Evolutionary conservation across 805 yeast genomes (phyloP).

Genomic region (Candida ipomoeae): DNA sequence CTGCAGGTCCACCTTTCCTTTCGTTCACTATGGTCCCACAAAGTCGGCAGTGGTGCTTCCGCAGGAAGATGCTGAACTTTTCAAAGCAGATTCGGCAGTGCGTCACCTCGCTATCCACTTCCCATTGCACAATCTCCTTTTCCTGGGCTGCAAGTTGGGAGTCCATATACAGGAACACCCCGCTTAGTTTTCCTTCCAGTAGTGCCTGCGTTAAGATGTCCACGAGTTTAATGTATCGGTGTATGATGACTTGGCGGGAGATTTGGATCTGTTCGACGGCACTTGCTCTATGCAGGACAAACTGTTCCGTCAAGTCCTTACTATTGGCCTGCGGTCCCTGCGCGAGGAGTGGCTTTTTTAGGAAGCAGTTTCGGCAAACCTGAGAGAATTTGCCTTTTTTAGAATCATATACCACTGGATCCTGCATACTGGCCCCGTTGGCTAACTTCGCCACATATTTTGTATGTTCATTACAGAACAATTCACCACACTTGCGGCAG

Average conservation of each 20-base stretch:
- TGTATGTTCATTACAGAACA: constrained; percentile 67
- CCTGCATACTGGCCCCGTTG: constrained; percentile 13
- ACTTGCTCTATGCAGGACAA: constrained; percentile 36
- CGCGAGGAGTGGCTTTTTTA: constrained; percentile 48
- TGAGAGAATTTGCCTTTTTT: constrained; percentile 56
- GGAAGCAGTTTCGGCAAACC: constrained; percentile 64
- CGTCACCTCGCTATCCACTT: constrained; percentile 34
- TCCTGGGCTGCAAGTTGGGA: constrained; percentile 2
- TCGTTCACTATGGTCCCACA: constrained; percentile 87
- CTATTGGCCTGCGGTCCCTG: constrained; percentile 38
- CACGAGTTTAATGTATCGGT: constrained; percentile 50
- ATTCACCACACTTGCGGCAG: constrained; percentile 72
- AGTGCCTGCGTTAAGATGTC: constrained; percentile 18
- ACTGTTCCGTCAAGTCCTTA: constrained; percentile 45
- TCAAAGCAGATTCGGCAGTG: constrained; percentile 64
- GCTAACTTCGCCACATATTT: constrained; percentile 49
- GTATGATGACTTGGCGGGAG: constrained; percentile 52
- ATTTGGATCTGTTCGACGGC: constrained; percentile 49
- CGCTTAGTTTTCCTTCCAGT: background rate
- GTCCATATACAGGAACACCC: constrained; percentile 3
- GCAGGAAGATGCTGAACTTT: constrained; percentile 49
- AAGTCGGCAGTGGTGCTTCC: constrained; percentile 89
- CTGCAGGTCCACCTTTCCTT: constrained; percentile 26
- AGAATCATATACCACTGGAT: constrained; percentile 24
- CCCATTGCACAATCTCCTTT: constrained; percentile 53